These are phyloP conservation scores for Batkoa obscura DNA, from an alignment of 371 early-diverging fungal species.

Conservation along the genomic window DNA sequence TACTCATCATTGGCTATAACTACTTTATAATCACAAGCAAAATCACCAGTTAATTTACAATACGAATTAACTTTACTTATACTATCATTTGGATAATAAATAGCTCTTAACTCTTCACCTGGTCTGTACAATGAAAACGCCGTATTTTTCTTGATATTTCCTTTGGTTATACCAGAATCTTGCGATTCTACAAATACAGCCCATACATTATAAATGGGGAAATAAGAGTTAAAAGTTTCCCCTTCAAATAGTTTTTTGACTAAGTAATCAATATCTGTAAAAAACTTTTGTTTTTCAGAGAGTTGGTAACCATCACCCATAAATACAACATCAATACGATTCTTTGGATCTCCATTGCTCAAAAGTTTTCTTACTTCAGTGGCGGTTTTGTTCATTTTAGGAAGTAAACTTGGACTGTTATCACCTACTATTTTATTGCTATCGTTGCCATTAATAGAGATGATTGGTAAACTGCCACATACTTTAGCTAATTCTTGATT, in stretches of 20 bases:
- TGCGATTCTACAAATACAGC: conserved; percentile 22
- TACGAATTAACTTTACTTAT: not conserved
- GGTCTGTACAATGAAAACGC: conserved; percentile 34
- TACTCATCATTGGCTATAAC: conserved; percentile 32
- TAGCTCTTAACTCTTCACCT: conserved; percentile 34
- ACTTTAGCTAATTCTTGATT: no score
- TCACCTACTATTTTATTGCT: no score
- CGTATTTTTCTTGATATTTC: conserved; percentile 21
- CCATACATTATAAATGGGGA: conserved; percentile 35
- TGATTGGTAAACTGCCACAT: no score
- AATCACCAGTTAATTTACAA: not conserved
- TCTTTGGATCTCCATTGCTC: conserved; percentile 17
- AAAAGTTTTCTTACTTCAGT: not conserved
- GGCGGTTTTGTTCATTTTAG: no score
- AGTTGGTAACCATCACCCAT: conserved; percentile 43
- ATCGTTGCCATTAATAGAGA: no score
- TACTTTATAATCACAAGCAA: conserved; percentile 26
- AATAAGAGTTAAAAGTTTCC: conserved; percentile 21
- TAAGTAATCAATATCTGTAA: conserved; percentile 26
- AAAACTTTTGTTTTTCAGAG: conserved; percentile 21
- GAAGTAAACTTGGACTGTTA: no score
- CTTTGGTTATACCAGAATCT: conserved; percentile 29
- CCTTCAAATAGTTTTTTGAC: conserved; percentile 23
- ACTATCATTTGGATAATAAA: conserved; percentile 24
- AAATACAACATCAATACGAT: conserved; percentile 33